A percentile compares a stretch with the other conserved stretches of the same genome.
These are phyloP conservation scores for Agrocybe chaxingu DNA, from an alignment of 768 basidiomycete genomes.

Conservation along the genomic window DNA sequence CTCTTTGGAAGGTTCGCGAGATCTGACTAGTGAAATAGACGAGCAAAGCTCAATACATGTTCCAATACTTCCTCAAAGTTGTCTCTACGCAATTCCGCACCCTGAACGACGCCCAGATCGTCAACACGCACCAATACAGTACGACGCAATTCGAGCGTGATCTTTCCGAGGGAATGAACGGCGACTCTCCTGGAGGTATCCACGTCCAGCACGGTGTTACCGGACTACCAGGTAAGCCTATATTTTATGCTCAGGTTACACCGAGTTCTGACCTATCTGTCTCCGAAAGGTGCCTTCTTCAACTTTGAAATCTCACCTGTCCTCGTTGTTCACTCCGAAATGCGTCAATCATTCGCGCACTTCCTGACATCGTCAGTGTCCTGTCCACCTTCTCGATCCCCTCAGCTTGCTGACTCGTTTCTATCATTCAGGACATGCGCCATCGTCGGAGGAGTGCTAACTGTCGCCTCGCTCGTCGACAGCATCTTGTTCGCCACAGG, in stretches of 20 bases:
- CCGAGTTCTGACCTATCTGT: not conserved
- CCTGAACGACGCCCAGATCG: slow-evolving; percentile 62
- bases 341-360: slow-evolving; percentile 93
- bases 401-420: not conserved
- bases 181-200: slow-evolving; percentile 59
- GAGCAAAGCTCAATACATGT: slow-evolving; percentile 83
- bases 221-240: slow-evolving; percentile 59
- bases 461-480: slow-evolving; percentile 88
- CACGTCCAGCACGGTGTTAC: slow-evolving; percentile 69
- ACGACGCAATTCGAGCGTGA: slow-evolving; percentile 96
- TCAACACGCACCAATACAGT: slow-evolving; percentile 93
- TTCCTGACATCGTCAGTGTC: slow-evolving; percentile 89
- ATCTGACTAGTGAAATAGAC: slow-evolving; percentile 42
- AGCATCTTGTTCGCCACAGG: slow-evolving; percentile 82
- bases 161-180: slow-evolving; percentile 56
- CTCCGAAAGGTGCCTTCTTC: slow-evolving; percentile 68
- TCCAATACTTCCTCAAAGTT: slow-evolving; percentile 99
- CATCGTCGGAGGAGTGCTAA: slow-evolving; percentile 95
- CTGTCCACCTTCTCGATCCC: not conserved
- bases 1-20: slow-evolving; percentile 1
- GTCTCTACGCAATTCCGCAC: slow-evolving; percentile 93
- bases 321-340: slow-evolving; percentile 87
- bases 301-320: slow-evolving; percentile 98
- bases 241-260: not conserved
- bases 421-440: slow-evolving; percentile 75